A percentile compares a stretch with the other conserved stretches of the same genome.
These are phyloP conservation scores for Torulaspora gathmanii DNA, from an alignment of 805 yeast species.

Conservation along the genomic window DNA sequence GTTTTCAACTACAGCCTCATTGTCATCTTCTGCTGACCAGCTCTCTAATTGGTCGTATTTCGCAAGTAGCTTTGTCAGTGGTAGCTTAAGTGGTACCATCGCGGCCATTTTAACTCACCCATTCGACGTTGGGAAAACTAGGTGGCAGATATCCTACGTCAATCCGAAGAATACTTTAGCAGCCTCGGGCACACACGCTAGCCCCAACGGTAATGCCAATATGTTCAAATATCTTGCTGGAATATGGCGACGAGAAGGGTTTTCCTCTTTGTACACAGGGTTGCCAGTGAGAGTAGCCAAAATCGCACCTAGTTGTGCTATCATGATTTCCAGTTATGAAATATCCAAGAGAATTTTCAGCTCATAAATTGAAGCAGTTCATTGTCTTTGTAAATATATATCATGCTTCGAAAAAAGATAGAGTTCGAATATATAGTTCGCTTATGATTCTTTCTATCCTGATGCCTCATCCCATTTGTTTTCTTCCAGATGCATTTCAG, in stretches of 20 bases:
- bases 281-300: slow-evolving; percentile 80
- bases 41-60: slow-evolving; percentile 45
- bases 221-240: slow-evolving; percentile 64
- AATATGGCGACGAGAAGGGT: slow-evolving; percentile 70
- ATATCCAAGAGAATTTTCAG: slow-evolving; percentile 63
- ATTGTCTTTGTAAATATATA: slow-evolving; percentile 1
- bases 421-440: not conserved
- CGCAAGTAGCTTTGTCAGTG: slow-evolving; percentile 66
- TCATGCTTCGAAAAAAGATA: not conserved
- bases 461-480: slow-evolving; percentile 20
- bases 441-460: slow-evolving; percentile 1
- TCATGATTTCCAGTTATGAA: slow-evolving; percentile 95
- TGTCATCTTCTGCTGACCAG: slow-evolving; percentile 9
- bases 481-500: slow-evolving; percentile 19
- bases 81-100: slow-evolving; percentile 74
- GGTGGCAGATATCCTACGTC: slow-evolving; percentile 62
- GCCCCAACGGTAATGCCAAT: slow-evolving; percentile 27
- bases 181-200: slow-evolving; percentile 12
- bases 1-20: slow-evolving; percentile 17
- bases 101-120: slow-evolving; percentile 92
- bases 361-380: slow-evolving; percentile 4
- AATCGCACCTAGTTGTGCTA: slow-evolving; percentile 96
- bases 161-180: slow-evolving; percentile 7
- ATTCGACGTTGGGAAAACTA: slow-evolving; percentile 94
- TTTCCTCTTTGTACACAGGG: slow-evolving; percentile 82